Percentiles rank a stretch among this genome's conserved stretches.
Conservation (phyloP, 2,329 filamentous ascomycete species). For the Colletotrichum costaricense region DNA sequence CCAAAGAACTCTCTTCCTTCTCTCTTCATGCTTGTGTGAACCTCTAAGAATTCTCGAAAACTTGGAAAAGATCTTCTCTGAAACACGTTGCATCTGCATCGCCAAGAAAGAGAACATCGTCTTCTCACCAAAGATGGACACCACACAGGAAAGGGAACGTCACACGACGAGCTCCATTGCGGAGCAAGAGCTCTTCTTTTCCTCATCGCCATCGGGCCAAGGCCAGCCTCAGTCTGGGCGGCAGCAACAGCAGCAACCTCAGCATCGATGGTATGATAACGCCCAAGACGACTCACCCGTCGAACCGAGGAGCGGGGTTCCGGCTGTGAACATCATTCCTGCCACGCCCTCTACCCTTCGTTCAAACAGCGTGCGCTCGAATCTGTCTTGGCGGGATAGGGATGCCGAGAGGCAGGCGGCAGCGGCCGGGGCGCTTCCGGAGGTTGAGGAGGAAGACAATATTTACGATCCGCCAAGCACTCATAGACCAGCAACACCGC, state of each 20-base stretch:
- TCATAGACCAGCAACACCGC: conserved; percentile 1
- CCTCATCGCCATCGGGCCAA: conserved; percentile 8
- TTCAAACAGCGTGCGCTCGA: conserved; percentile 32
- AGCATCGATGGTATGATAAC: conserved; percentile 24
- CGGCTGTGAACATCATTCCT: conserved; percentile 32
- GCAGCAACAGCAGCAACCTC: conserved; percentile 24
- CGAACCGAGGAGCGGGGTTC: conserved; percentile 25
- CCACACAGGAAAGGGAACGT: conserved; percentile 20
- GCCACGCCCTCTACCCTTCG: conserved; percentile 31
- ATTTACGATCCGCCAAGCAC: conserved; percentile 23
- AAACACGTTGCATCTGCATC: neutral
- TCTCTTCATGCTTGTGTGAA: neutral
- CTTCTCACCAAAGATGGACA: conserved; percentile 21
- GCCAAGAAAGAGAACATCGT: neutral
- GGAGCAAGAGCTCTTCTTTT: conserved; percentile 30
- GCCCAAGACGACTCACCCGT: conserved; percentile 27
- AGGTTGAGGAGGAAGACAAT: conserved; percentile 26
- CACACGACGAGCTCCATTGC: conserved; percentile 30
- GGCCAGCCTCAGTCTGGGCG: conserved; percentile 16
- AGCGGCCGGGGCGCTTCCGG: conserved; percentile 11
- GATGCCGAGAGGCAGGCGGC: conserved; percentile 13
- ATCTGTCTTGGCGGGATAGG: conserved; percentile 18
- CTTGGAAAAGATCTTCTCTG: neutral
- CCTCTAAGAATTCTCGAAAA: neutral
- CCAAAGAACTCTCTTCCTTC: neutral